Evolutionary conservation across 768 basidiomycete genomes (phyloP), one percentile per base, ranked within the genome.

Genomic region (Daedalea quercina): DNA sequence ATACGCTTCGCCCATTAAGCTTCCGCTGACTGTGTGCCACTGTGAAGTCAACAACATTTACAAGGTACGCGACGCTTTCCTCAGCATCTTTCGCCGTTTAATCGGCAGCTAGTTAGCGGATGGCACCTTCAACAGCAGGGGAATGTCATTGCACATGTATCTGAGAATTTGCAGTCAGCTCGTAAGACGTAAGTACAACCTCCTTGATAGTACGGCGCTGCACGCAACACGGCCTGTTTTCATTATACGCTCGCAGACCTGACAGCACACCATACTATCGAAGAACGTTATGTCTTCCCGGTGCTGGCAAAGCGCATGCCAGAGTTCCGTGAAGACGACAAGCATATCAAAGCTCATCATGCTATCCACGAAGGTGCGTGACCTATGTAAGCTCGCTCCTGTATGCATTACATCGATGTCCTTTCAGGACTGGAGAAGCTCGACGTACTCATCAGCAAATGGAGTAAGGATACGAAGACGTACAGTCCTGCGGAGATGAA

Each of bases 251-350:
- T 11, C 26, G 8, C 61, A 82, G 81, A 78, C 52, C 63, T 83
- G 42, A 78, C 73, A 1, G 67, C 71, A 57, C 81, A 83, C 57
- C 81, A 82, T 59, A 76, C 73, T 11, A 76, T 78, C 53, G 80
- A 81, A 57, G 79, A 81, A 61, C 63, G 66, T 13, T 66, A 73
- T 54, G 61, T 82, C 24, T 83, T 82, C 62, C 80, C 80, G 1
- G 55, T 73, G 4, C 68, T 83, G 13, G 79, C 71, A 0, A 70
- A 71, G 56, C 67, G 66, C 24, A 78, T 83, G 73, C 72, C 75
- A 12, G 62, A 73, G 57, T 81, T 82, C 57, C 62, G 65, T 44
- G 63, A 67, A 17, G 69, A 74, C 48, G 73, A 72, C 31, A 70
- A 65, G 11, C 80, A 81, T 57, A 58, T 78, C 24, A 68, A 70